These are phyloP conservation scores for Aspergillus sojae DNA, from an alignment of 2,329 filamentous ascomycete genomes.

Conservation along the genomic window DNA sequence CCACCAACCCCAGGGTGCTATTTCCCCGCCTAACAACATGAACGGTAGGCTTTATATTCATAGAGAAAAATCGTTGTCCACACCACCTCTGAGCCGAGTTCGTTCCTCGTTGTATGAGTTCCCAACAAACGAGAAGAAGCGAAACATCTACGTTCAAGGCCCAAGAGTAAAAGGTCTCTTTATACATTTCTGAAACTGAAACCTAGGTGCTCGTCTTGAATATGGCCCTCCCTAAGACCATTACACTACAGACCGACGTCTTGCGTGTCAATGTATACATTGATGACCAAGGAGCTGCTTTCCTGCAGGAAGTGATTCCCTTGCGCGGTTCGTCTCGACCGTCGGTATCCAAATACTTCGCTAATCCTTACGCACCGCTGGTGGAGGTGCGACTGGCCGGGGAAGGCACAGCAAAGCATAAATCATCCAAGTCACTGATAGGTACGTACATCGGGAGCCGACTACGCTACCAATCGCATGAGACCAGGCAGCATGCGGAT, in stretches of 20 bases:
- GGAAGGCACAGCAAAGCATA: conserved; percentile 27
- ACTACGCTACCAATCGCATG: conserved; percentile 27
- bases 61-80: neutral
- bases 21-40: neutral
- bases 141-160: neutral
- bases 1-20: neutral
- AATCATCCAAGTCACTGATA: conserved; percentile 30
- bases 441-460: conserved; percentile 26
- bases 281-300: conserved; percentile 10
- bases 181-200: neutral
- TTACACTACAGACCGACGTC: conserved; percentile 3
- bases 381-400: conserved; percentile 27
- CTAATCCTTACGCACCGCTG: conserved; percentile 16
- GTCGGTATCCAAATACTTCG: conserved; percentile 9
- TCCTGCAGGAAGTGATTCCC: conserved; percentile 10
- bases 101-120: neutral
- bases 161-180: neutral
- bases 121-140: neutral
- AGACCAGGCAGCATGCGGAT: neutral
- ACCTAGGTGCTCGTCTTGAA: neutral
- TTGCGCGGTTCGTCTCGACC: neutral
- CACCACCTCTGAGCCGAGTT: neutral
- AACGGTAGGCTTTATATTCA: neutral
- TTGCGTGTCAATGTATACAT: conserved; percentile 9
- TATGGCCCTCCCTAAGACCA: neutral